Evolutionary conservation across 495 filamentous ascomycete genomes (phyloP).

Genomic region (Neurospora sp.): DNA sequence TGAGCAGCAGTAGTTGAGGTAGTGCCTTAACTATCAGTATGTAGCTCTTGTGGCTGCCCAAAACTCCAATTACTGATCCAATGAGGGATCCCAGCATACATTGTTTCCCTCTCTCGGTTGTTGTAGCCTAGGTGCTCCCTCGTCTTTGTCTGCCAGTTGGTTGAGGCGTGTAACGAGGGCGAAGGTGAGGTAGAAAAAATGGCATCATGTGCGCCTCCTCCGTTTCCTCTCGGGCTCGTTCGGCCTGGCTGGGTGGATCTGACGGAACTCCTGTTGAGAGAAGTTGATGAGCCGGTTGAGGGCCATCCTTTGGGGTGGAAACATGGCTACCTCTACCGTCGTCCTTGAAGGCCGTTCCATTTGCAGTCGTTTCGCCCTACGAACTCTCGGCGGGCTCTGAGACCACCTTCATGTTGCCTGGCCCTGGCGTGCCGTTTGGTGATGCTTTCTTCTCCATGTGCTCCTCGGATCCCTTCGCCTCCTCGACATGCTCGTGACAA

Average conservation of each 20-base stretch:
- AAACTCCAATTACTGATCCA: not conserved
- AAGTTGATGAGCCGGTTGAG: not conserved
- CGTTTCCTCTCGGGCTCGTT: not conserved
- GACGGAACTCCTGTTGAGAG: not conserved
- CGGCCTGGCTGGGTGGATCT: too few species aligned
- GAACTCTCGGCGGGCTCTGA: not conserved
- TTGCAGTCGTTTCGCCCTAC: not conserved
- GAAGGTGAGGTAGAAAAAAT: not conserved
- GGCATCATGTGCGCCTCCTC: accelerated
- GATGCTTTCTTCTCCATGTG: not conserved
- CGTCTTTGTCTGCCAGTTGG: not conserved
- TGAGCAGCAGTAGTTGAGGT: not conserved
- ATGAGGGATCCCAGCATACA: too few species aligned
- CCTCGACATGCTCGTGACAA: not conserved
- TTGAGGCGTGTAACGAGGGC: not conserved
- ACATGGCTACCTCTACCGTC: not conserved
- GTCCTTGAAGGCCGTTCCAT: not conserved
- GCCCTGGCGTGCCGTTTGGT: not conserved
- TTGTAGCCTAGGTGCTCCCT: too few species aligned
- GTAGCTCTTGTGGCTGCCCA: too few species aligned
- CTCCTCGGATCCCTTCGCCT: not conserved
- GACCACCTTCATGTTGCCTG: not conserved
- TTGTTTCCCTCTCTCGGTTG: too few species aligned
- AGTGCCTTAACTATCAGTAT: not conserved
- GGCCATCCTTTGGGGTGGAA: not conserved